Conservation (phyloP, 2,329 filamentous ascomycete species). For the Nemania bipapillata region DNA sequence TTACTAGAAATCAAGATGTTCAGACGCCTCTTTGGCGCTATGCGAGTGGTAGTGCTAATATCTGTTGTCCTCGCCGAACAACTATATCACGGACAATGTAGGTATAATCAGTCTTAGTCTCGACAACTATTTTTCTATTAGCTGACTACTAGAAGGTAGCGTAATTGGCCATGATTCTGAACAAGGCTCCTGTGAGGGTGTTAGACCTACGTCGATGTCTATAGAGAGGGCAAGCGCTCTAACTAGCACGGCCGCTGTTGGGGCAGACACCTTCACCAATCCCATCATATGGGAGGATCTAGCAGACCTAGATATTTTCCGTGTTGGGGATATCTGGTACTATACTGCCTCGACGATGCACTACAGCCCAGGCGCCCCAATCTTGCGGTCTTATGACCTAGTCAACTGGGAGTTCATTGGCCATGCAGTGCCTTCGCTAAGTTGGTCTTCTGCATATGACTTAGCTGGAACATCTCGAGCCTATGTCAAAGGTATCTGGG, state of each 20-base stretch:
- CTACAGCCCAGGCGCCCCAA: slow-evolving; percentile 62
- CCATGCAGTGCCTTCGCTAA: slow-evolving; percentile 51
- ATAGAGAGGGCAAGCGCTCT: neutral
- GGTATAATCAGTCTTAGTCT: neutral
- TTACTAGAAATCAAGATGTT: neutral
- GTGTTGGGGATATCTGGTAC: slow-evolving; percentile 54
- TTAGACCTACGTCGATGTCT: neutral
- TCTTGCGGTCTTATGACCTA: slow-evolving; percentile 62
- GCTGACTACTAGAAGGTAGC: neutral
- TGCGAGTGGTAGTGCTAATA: neutral
- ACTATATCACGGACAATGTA: neutral
- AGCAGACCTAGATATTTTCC: slow-evolving; percentile 62
- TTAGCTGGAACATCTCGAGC: slow-evolving; percentile 31
- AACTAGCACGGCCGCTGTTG: neutral
- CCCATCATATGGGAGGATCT: slow-evolving; percentile 63
- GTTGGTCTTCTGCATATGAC: slow-evolving; percentile 38
- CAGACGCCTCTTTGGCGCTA: neutral
- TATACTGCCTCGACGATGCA: slow-evolving; percentile 63
- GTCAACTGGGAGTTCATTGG: slow-evolving; percentile 57
- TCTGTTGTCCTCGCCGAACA: neutral
- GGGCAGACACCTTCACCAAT: slow-evolving; percentile 53
- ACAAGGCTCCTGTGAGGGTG: neutral
- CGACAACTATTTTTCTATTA: neutral
- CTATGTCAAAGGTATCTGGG: slow-evolving; percentile 45
- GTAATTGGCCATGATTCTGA: neutral